Conservation (phyloP, 176 grass and related monocot species). For the Zoysia pacifica region DNA sequence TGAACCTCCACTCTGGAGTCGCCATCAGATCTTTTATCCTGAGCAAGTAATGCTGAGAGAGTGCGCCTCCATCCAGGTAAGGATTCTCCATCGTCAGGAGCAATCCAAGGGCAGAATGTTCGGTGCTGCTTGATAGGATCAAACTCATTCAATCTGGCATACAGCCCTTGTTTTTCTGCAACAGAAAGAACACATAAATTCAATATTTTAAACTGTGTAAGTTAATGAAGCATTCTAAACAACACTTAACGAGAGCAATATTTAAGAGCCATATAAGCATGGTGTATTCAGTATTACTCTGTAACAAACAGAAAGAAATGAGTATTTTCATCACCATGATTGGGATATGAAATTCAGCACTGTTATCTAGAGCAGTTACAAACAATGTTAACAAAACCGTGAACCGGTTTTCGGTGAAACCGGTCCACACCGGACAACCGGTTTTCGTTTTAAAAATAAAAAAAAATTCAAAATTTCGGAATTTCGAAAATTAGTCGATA, state of each 20-base stretch:
- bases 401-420: too few relatives aligned
- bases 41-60: conserved; percentile 65
- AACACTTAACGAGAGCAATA: background rate
- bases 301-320: conserved; percentile 16
- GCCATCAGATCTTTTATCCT: conserved; percentile 36
- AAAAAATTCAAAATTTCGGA: too few relatives aligned
- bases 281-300: conserved; percentile 5
- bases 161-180: conserved; percentile 51
- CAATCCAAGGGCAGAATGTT: conserved; percentile 87
- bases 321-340: background rate
- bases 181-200: conserved; percentile 13
- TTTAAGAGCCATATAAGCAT: conserved; percentile 5
- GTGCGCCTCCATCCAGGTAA: conserved; percentile 80
- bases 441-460: too few relatives aligned
- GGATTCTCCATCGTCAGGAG: conserved; percentile 46
- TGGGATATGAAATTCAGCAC: background rate
- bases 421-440: too few relatives aligned
- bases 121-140: conserved; percentile 91
- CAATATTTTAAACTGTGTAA: background rate
- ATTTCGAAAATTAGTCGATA: too few relatives aligned
- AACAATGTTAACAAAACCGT: too few relatives aligned
- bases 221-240: too few relatives aligned
- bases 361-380: background rate
- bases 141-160: conserved; percentile 62
- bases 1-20: conserved; percentile 43